These are phyloP conservation scores for Lactarius tabidus DNA, from an alignment of 768 basidiomycete genomes.

Conservation along the genomic window DNA sequence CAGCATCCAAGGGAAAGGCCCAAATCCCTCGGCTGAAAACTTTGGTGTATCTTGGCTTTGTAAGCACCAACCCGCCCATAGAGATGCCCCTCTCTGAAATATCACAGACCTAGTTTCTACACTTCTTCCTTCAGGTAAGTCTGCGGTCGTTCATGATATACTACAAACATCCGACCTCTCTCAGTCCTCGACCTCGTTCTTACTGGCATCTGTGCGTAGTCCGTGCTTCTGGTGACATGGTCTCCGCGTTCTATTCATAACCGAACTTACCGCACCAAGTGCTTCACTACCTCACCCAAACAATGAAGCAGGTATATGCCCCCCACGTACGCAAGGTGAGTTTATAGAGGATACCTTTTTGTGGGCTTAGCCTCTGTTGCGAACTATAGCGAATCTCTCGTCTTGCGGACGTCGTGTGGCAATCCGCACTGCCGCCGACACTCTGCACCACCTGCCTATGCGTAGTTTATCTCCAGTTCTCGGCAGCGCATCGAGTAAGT, in stretches of 20 bases:
- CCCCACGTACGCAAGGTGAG: slow-evolving; percentile 3
- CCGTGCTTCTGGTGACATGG: background rate
- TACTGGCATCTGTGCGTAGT: background rate
- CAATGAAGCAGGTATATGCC: background rate
- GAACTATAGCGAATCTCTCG: background rate
- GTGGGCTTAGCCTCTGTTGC: background rate
- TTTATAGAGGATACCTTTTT: too few relatives aligned
- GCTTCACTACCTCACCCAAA: background rate
- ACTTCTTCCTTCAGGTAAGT: background rate
- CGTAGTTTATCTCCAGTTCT: background rate
- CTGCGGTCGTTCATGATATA: background rate
- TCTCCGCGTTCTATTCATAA: background rate
- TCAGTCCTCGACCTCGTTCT: background rate
- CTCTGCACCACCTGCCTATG: background rate
- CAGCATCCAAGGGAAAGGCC: background rate
- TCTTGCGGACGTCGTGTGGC: background rate
- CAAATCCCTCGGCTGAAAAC: background rate
- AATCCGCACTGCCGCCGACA: background rate
- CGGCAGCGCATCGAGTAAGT: background rate
- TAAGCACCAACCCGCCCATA: background rate
- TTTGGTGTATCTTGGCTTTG: slow-evolving; percentile 3
- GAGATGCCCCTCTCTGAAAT: background rate
- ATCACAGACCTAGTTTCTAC: background rate
- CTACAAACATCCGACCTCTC: background rate
- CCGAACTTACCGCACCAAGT: background rate